These are phyloP conservation scores for Wickerhamiella shivajii DNA, from an alignment of 805 yeast genomes.

Conservation along the genomic window DNA sequence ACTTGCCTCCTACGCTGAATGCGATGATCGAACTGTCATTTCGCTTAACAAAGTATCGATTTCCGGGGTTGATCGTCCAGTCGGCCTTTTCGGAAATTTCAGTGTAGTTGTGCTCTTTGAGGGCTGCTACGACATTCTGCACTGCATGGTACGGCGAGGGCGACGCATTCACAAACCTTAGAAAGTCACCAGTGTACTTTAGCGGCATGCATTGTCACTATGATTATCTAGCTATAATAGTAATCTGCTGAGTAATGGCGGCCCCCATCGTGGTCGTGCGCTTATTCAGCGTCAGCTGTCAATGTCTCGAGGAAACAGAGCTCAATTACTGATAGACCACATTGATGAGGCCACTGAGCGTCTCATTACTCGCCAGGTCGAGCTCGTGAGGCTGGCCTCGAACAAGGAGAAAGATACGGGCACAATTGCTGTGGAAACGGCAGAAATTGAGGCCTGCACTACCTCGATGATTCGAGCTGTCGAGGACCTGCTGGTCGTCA, in stretches of 20 bases:
- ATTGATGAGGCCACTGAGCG: slow-evolving; percentile 19
- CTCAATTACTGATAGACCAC: slow-evolving; percentile 16
- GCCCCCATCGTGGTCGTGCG: not conserved
- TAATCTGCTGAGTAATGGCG: not conserved
- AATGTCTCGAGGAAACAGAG: slow-evolving; percentile 13
- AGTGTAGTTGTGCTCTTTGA: slow-evolving; percentile 48
- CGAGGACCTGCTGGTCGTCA: slow-evolving; percentile 27
- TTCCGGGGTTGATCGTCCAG: slow-evolving; percentile 48
- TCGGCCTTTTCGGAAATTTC: slow-evolving; percentile 56
- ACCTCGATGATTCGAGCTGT: slow-evolving; percentile 24
- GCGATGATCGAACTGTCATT: slow-evolving; percentile 83
- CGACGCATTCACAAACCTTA: slow-evolving; percentile 63
- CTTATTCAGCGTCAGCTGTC: no score
- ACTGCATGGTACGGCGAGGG: slow-evolving; percentile 96
- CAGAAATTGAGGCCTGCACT: slow-evolving; percentile 27
- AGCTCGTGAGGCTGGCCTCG: slow-evolving; percentile 16
- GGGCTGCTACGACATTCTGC: slow-evolving; percentile 39
- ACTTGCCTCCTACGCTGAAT: slow-evolving; percentile 61
- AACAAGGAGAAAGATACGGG: slow-evolving; percentile 21
- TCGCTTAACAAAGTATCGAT: slow-evolving; percentile 75
- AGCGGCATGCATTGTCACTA: slow-evolving; percentile 3
- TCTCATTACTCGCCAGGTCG: slow-evolving; percentile 16
- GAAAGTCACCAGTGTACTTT: slow-evolving; percentile 33
- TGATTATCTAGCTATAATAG: no score
- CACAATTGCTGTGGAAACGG: slow-evolving; percentile 27